Conservation (phyloP, 768 basidiomycete genomes). For the Podaxis mareebaensis region DNA sequence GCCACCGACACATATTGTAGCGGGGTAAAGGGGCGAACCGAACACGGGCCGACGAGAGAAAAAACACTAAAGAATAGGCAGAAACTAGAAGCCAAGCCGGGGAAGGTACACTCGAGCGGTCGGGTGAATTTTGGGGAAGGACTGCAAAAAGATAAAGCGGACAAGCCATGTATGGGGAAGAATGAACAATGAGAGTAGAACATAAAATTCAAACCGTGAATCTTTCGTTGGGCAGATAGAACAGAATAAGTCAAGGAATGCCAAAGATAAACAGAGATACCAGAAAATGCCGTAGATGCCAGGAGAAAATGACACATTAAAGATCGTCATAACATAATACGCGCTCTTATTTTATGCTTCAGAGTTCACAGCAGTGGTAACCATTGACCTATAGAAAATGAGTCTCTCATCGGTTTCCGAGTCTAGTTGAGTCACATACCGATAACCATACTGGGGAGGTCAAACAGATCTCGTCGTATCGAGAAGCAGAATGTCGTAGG, state of each 20-base stretch:
- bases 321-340: slow-evolving; percentile 19
- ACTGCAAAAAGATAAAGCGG: slow-evolving; percentile 4
- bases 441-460: slow-evolving; percentile 86
- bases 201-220: not conserved
- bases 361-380: slow-evolving; percentile 65
- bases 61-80: not conserved
- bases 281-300: slow-evolving; percentile 12
- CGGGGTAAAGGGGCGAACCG: not conserved
- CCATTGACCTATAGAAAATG: slow-evolving; percentile 70
- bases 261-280: slow-evolving; percentile 8
- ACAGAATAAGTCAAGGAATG: slow-evolving; percentile 12
- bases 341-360: slow-evolving; percentile 8
- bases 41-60: not conserved
- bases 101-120: not conserved
- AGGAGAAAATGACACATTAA: slow-evolving; percentile 22
- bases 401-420: not conserved
- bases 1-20: not conserved
- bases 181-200: not conserved
- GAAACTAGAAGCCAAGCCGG: not conserved
- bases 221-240: not conserved
- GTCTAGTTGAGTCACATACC: slow-evolving; percentile 44
- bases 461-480: slow-evolving; percentile 90
- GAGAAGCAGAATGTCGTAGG: slow-evolving; percentile 96
- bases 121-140: slow-evolving; percentile 1
- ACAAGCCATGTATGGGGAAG: not conserved